These are phyloP conservation scores for Beauveria bassiana DNA, from an alignment of 2,329 filamentous ascomycete species.

Conservation along the genomic window DNA sequence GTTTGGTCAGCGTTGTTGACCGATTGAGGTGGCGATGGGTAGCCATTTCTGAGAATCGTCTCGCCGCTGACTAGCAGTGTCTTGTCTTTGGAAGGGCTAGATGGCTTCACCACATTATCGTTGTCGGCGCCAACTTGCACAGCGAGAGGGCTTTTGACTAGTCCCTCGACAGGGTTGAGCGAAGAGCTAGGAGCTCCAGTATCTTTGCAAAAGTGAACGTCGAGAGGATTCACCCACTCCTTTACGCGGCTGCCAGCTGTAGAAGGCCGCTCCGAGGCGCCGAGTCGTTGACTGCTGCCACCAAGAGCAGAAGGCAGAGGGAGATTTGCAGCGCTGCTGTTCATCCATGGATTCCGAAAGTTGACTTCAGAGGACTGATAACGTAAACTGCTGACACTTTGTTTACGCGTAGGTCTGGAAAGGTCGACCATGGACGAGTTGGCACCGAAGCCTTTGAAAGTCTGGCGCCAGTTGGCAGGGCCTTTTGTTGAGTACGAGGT, in stretches of 20 bases:
- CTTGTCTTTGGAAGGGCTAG: constrained; percentile 1
- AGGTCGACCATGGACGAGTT: constrained; percentile 41
- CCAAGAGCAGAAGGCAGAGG: constrained; percentile 25
- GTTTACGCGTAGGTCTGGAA: constrained; percentile 19
- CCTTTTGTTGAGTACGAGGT: constrained; percentile 30
- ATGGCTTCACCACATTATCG: constrained; percentile 14
- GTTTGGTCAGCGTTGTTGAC: constrained; percentile 22
- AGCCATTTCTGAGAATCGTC: constrained; percentile 18
- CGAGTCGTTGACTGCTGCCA: constrained; percentile 23
- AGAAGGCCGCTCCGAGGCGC: constrained; percentile 25
- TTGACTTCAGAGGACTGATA: constrained; percentile 33
- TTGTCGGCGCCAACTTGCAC: constrained; percentile 24
- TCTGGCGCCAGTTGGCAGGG: constrained; percentile 24
- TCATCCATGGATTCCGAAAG: constrained; percentile 28
- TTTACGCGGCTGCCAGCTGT: constrained; percentile 28
- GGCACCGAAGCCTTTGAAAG: constrained; percentile 28
- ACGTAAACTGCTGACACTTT: constrained; percentile 22
- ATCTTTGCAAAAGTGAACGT: constrained; percentile 34
- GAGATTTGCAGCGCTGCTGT: constrained; percentile 29
- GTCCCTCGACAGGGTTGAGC: constrained; percentile 19
- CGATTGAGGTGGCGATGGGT: constrained; percentile 32
- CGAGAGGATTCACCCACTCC: constrained; percentile 40
- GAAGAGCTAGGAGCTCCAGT: constrained; percentile 15
- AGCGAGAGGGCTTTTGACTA: constrained; percentile 31
- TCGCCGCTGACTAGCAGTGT: not conserved